Evolutionary conservation across 768 basidiomycete species (phyloP).

Genomic region (Serendipita sp.): DNA sequence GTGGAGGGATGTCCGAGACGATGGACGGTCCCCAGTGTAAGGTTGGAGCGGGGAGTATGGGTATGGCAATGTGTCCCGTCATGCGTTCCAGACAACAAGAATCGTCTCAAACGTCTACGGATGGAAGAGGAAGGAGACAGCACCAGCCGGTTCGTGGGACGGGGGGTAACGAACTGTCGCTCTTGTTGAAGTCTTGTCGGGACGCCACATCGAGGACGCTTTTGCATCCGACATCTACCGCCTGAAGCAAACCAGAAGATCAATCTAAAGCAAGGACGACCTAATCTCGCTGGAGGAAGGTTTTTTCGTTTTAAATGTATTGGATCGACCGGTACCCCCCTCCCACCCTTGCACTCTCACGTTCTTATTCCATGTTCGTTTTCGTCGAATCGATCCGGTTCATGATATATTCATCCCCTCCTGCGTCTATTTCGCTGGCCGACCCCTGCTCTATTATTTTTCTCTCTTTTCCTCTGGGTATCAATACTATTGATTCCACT

Average conservation of each 20-base stretch:
- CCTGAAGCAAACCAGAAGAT: no score
- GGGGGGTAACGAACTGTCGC: background rate
- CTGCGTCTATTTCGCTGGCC: background rate
- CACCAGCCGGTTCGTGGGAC: constrained; percentile 1
- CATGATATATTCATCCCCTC: no score
- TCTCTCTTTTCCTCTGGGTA: background rate
- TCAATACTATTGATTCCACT: background rate
- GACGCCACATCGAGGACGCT: constrained; percentile 4
- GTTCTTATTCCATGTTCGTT: no score
- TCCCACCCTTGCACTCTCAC: no score
- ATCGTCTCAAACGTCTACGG: background rate
- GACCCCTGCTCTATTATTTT: background rate
- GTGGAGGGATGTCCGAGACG: background rate
- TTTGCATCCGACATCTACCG: background rate
- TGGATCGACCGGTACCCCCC: no score
- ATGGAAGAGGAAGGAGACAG: background rate
- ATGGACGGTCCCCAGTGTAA: background rate
- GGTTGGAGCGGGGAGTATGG: background rate
- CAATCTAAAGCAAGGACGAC: no score
- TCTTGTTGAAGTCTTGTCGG: background rate
- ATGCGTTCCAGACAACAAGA: background rate
- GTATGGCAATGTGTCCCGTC: background rate
- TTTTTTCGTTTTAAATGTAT: no score
- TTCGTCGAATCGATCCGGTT: no score
- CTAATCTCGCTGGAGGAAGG: no score